Evolutionary conservation across 768 basidiomycete genomes (phyloP).

Genomic region (Bullera alba): DNA sequence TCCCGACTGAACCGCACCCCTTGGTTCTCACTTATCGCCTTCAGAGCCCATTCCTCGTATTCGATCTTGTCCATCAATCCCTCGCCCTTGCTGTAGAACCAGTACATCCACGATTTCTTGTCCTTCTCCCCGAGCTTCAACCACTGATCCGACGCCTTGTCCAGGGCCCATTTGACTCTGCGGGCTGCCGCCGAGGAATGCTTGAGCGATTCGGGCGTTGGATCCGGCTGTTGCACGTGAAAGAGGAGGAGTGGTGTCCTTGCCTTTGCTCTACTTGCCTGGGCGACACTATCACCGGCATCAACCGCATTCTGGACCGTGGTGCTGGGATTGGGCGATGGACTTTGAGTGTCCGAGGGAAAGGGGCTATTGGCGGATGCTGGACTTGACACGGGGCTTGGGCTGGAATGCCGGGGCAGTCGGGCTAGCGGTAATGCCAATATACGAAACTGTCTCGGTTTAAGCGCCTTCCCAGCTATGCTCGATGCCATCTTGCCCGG

Average conservation of each 20-base stretch:
- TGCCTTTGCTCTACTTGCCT: not conserved
- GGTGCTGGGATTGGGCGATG: not conserved
- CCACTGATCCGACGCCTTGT: slow-evolving; percentile 36
- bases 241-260: slow-evolving; percentile 19
- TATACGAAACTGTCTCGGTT: slow-evolving; percentile 29
- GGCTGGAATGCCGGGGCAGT: slow-evolving; percentile 14
- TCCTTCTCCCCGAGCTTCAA: slow-evolving; percentile 35
- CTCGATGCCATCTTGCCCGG: slow-evolving; percentile 5
- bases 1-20: slow-evolving; percentile 25
- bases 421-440: slow-evolving; percentile 41
- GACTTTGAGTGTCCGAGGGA: too few species aligned
- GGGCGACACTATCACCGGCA: not conserved
- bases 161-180: slow-evolving; percentile 18
- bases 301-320: too few species aligned
- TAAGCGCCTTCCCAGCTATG: too few species aligned
- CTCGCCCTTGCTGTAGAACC: slow-evolving; percentile 42
- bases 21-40: slow-evolving; percentile 36
- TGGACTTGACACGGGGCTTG: slow-evolving; percentile 1
- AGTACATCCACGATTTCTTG: slow-evolving; percentile 34
- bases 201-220: not conserved
- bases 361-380: too few species aligned
- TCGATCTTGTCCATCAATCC: slow-evolving; percentile 47
- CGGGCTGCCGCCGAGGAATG: slow-evolving; percentile 3
- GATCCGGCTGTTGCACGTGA: slow-evolving; percentile 14
- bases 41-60: slow-evolving; percentile 47